These are phyloP conservation scores for Cinchona pubescens DNA, from an alignment of 257 asterid genomes.

Conservation along the genomic window DNA sequence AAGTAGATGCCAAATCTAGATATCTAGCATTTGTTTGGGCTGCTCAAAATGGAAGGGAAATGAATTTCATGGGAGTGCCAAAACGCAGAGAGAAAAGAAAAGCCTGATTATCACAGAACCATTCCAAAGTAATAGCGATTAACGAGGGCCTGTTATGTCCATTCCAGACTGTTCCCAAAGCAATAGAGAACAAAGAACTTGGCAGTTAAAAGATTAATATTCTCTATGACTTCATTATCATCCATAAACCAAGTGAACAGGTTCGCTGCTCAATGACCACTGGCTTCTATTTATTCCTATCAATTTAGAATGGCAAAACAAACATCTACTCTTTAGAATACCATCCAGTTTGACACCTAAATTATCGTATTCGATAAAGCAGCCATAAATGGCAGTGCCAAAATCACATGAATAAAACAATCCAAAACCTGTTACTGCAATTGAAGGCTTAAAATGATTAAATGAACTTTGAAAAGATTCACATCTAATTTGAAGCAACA, in stretches of 20 bases:
- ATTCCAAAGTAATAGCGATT: not conserved
- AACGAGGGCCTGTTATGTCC: not conserved
- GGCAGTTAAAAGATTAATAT: not conserved
- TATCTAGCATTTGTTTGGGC: not conserved
- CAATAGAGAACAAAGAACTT: not conserved
- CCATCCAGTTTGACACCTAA: not conserved
- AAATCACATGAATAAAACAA: not conserved
- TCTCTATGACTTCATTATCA: not conserved
- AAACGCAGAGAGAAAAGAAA: not conserved
- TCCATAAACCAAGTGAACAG: not conserved
- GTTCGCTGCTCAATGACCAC: not conserved
- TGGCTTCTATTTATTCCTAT: not conserved
- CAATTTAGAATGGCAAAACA: not conserved
- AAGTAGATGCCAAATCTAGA: not conserved
- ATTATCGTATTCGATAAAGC: not conserved
- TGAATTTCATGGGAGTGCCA: not conserved
- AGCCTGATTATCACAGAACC: not conserved
- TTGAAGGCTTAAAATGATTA: not conserved
- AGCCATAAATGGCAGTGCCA: not conserved
- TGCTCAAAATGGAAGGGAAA: not conserved
- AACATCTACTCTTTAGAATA: not conserved
- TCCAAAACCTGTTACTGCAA: not conserved
- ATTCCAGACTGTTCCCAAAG: constrained; percentile 1
- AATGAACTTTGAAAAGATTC: not conserved
- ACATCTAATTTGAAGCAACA: not conserved